Evolutionary conservation across 352 stramenopile species (phyloP).

Genomic region (Phytophthora citrophthora): DNA sequence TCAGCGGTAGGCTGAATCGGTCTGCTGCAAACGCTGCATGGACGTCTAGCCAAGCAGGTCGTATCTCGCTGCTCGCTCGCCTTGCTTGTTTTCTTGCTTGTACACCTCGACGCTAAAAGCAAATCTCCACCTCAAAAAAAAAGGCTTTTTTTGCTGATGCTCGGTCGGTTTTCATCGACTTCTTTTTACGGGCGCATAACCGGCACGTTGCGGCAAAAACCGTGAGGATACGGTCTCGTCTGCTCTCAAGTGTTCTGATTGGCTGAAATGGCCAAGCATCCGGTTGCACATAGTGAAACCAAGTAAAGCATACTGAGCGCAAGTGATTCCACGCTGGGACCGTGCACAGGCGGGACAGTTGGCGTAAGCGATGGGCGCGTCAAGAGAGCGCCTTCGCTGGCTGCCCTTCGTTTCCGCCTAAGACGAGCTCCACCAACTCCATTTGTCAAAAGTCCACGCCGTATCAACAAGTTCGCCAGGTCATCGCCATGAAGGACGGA

Average conservation of each 20-base stretch:
- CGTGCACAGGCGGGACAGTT: slow-evolving; percentile 1
- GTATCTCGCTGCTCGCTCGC: slow-evolving; percentile 1
- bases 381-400: slow-evolving; percentile 21
- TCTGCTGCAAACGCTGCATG: not conserved
- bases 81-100: slow-evolving; percentile 7
- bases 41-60: not conserved
- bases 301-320: slow-evolving; percentile 24
- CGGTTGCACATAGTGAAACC: slow-evolving; percentile 23
- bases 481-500: slow-evolving; percentile 52
- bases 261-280: slow-evolving; percentile 5
- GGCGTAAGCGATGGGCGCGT: slow-evolving; percentile 5
- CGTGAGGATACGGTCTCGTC: slow-evolving; percentile 12
- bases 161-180: not conserved
- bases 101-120: slow-evolving; percentile 13
- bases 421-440: slow-evolving; percentile 15
- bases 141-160: not conserved
- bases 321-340: slow-evolving; percentile 14
- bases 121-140: not conserved
- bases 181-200: slow-evolving; percentile 11
- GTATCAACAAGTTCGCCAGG: not conserved
- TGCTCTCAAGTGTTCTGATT: slow-evolving; percentile 15
- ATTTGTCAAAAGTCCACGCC: slow-evolving; percentile 30
- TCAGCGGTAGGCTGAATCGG: slow-evolving; percentile 1
- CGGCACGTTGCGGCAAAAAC: not conserved
- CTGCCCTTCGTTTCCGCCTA: slow-evolving; percentile 35